Conservation (phyloP, 371 early-diverging fungal genomes). For the Mortierella sp. region DNA sequence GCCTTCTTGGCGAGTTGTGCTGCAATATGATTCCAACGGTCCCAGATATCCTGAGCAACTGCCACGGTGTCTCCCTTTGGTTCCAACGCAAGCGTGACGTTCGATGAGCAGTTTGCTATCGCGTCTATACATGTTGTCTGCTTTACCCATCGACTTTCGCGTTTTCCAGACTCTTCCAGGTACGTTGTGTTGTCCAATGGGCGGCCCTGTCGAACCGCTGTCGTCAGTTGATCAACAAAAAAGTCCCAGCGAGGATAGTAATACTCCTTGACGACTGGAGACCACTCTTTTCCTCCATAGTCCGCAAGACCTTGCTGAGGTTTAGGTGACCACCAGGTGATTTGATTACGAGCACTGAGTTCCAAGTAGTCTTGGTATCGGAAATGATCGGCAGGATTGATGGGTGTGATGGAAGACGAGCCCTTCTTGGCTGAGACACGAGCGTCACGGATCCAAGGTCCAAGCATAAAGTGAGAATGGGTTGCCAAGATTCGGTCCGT, state of each 20-base stretch:
- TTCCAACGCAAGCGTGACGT: too few relatives aligned
- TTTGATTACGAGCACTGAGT: constrained; percentile 30
- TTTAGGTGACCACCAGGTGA: constrained; percentile 51
- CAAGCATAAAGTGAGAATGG: constrained; percentile 45
- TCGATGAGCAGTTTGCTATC: constrained; percentile 28
- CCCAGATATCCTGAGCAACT: too few relatives aligned
- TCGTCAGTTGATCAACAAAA: constrained; percentile 28
- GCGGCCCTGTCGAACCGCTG: constrained; percentile 9
- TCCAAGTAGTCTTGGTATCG: constrained; percentile 38
- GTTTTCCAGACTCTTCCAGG: constrained; percentile 12
- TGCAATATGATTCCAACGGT: too few relatives aligned
- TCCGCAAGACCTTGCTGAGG: constrained; percentile 25
- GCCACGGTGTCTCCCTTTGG: too few relatives aligned
- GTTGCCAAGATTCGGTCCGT: constrained; percentile 35
- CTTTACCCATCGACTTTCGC: constrained; percentile 18
- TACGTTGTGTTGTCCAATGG: constrained; percentile 20
- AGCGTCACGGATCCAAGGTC: constrained; percentile 45
- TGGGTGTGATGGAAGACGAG: not conserved
- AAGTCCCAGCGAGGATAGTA: constrained; percentile 41
- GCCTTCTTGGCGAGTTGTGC: too few relatives aligned
- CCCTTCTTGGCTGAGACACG: constrained; percentile 29
- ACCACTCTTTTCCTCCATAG: constrained; percentile 49
- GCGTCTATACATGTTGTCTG: constrained; percentile 19
- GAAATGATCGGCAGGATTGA: not conserved
- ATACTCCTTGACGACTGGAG: constrained; percentile 30